Evolutionary conservation across 441 rosid species (phyloP).

Genomic region (Gossypium davidsonii): DNA sequence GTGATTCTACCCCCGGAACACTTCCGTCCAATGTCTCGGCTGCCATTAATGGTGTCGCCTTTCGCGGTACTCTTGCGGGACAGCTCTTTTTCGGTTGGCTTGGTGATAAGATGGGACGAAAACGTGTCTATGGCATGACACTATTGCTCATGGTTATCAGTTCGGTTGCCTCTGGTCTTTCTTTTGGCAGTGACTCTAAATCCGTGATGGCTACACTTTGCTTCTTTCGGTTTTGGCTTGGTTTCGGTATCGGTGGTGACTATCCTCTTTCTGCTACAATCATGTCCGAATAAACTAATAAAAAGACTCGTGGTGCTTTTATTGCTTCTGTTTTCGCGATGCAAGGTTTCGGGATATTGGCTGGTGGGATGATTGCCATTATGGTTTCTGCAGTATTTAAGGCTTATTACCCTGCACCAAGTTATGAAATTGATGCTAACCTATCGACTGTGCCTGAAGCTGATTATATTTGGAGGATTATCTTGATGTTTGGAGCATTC

Average conservation of each 20-base stretch:
- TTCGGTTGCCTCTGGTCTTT: conserved; percentile 44
- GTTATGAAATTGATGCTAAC: conserved; percentile 19
- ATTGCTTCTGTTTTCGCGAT: conserved; percentile 51
- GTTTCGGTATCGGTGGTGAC: conserved; percentile 58
- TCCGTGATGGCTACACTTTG: conserved; percentile 43
- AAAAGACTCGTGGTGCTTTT: conserved; percentile 44
- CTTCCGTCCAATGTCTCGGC: conserved; percentile 37
- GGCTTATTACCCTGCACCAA: conserved; percentile 26
- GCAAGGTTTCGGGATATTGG: conserved; percentile 53
- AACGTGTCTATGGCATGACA: conserved; percentile 45
- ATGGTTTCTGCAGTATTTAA: conserved; percentile 26
- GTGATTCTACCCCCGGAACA: conserved; percentile 33
- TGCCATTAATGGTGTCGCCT: conserved; percentile 50
- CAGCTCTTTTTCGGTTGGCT: conserved; percentile 58
- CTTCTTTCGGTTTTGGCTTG: conserved; percentile 52
- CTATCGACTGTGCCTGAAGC: conserved; percentile 36
- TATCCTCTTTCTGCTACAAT: conserved; percentile 59
- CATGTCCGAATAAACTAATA: conserved; percentile 62
- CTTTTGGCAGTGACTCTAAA: conserved; percentile 29
- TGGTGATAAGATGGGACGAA: conserved; percentile 52
- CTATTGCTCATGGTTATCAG: conserved; percentile 43
- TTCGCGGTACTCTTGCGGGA: conserved; percentile 44
- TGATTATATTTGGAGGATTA: conserved; percentile 50
- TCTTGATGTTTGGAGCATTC: conserved; percentile 45
- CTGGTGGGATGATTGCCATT: conserved; percentile 38